Evolutionary conservation across 768 basidiomycete species (phyloP), one percentile per base, ranked within the genome.

Genomic region (Tephrocybe sp.): DNA sequence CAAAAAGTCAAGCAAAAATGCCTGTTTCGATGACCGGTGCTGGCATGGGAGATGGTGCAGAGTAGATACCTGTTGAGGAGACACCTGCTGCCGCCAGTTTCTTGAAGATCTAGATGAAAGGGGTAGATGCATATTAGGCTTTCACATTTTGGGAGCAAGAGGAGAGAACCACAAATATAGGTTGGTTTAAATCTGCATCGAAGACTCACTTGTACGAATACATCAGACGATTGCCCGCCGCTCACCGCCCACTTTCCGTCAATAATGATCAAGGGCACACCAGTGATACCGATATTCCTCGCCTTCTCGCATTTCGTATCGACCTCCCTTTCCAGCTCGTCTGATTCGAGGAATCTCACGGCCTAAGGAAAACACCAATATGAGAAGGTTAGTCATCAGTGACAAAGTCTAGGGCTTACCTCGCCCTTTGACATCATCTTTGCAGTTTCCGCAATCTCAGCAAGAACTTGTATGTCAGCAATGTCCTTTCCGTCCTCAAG

Each of bases 261-360:
- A 58, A 92, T 85, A 60, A 92, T 80, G 23, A 83, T 85, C 72
- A 90, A 81, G 7, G 90, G 90, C 3, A 93, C 88, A 33, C 90
- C 89, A 4, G 80, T 83, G 45, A 93, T 80, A 15, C 89, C 89
- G 50, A 83, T 78, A 36, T 72, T 68, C 48, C 83, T 78, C 34
- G 86, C 86, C 42, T 81, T 77, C 8, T 75, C 73, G 59, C 83
- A 84, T 68, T 85, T 81, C 9, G 72, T 69, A 54, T 83, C 70
- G 1, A 92, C 83, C 56, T 88, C 86, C 46, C 77, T 73, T 59
- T 78, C 73, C 50, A 85, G 71, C 58, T 88, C 86, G 61, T 85
- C 76, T 3, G 85, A 82, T 34, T 81, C 54, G 26, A 93, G 69
- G 68, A 90, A 93, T 36, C 68, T 64, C 30, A 83, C 49, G 11